phyloP scores from a whole-genome alignment of 495 filamentous ascomycete genomes.

The Usnea hakonensis region DNA sequence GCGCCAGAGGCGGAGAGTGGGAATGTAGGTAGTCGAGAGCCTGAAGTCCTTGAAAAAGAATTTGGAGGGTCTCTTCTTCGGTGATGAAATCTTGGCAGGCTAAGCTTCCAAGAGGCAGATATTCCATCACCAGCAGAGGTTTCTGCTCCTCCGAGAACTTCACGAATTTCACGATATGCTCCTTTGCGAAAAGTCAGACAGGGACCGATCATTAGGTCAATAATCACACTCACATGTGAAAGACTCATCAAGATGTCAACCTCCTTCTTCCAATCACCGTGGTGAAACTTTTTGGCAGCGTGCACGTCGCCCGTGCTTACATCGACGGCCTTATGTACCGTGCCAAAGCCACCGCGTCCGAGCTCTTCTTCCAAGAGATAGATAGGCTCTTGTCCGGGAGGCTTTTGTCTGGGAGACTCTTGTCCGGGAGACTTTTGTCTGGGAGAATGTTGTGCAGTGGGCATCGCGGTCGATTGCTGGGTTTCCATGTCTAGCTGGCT shows the following conservation, averaged over 20 bases:
- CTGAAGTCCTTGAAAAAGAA: conserved; percentile 6
- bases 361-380: no score
- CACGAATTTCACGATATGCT: conserved; percentile 9
- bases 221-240: conserved; percentile 11
- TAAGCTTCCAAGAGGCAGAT: conserved; percentile 10
- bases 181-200: background rate
- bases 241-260: conserved; percentile 2
- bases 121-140: conserved; percentile 8
- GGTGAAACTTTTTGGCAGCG: no score
- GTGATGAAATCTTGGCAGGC: conserved; percentile 8
- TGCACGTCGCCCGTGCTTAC: no score
- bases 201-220: conserved; percentile 3
- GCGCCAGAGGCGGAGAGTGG: conserved; percentile 3
- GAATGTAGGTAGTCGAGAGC: conserved; percentile 10
- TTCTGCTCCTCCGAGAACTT: conserved; percentile 8
- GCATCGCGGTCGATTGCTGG: conserved; percentile 54
- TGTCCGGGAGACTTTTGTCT: no score
- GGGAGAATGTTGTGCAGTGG: conserved; percentile 65
- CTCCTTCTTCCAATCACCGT: conserved; percentile 53
- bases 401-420: no score
- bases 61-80: conserved; percentile 2
- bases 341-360: no score
- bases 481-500: conserved; percentile 11
- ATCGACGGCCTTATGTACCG: no score
- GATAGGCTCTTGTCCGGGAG: no score